Base-by-base conservation (phyloP, 2,329 filamentous ascomycete species). In the Colletotrichum eleusines region DNA sequence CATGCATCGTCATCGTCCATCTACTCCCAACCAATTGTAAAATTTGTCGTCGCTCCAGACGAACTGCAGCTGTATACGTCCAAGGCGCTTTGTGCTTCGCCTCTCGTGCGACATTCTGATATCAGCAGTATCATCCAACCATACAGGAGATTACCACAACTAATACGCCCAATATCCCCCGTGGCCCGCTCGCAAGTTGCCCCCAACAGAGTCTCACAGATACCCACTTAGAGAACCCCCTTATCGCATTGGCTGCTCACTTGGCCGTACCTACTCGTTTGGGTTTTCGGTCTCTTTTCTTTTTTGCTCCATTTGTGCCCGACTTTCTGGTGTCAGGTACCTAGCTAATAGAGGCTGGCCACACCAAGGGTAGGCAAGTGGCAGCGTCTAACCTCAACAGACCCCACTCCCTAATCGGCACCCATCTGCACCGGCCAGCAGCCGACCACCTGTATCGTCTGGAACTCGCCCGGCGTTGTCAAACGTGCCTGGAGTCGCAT, bases 401-500 rank as follows among this genome's bases (percentile, higher is more conserved):
- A 2, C 44, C 20, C 9, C 9, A 2, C 40, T 12, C 33, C 26
- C 33, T 12, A 16, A 38, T 54, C 35, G 35, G 23, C n/a, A 26
- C 33, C 5, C 33, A 57, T 50, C 38, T 33, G 58, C 58, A 71
- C 64, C 54, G 64, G 59, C 53, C 68, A 71, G 46, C 31, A 38
- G 38, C 23, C 38, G 63, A 33, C 58, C 63, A 53, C 42, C 66
- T 63, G 57, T 28, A n/a, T 51, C 35, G 67, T 38, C 63, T 62
- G 54, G 31, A n/a, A n/a, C n/a, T n/a, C n/a, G n/a, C n/a, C n/a
- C n/a, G n/a, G n/a, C 23, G 18, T 20, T 35, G 53, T 26, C 31
- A 38, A 28, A 28, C 26, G 48, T 51, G 26, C 7, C 20, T 9
- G 20, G 26, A 54, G 16, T 23, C 28, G 11, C 33, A 38, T 38